Percentiles rank a stretch among this genome's conserved stretches.
These are phyloP conservation scores for Diplocarpon rosae DNA, from an alignment of 2,329 filamentous ascomycete genomes.

Conservation along the genomic window DNA sequence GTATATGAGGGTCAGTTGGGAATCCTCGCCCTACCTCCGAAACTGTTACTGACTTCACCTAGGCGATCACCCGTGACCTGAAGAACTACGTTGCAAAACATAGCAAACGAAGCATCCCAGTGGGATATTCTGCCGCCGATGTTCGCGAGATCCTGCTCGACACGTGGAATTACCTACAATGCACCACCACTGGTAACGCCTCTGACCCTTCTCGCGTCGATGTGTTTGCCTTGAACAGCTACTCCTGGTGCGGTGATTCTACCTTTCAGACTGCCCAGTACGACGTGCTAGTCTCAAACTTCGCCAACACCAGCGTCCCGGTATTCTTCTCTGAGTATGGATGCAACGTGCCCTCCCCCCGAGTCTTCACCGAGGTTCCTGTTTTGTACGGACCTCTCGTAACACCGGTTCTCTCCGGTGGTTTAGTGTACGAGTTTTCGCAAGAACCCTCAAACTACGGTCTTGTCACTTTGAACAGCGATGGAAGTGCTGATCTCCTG, in stretches of 20 bases:
- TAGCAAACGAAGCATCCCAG: slow-evolving; percentile 56
- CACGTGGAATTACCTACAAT: slow-evolving; percentile 65
- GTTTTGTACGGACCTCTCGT: slow-evolving; percentile 63
- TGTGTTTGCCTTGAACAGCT: slow-evolving; percentile 69
- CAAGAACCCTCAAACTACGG: slow-evolving; percentile 58
- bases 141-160: slow-evolving; percentile 64
- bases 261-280: slow-evolving; percentile 53
- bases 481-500: slow-evolving; percentile 46
- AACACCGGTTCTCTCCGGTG: slow-evolving; percentile 58
- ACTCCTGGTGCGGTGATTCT: slow-evolving; percentile 60
- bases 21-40: not conserved
- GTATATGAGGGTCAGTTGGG: slow-evolving; percentile 43
- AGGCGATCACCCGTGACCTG: slow-evolving; percentile 67
- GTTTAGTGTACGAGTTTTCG: slow-evolving; percentile 72
- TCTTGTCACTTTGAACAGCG: slow-evolving; percentile 49
- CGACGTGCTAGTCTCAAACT: slow-evolving; percentile 51
- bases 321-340: slow-evolving; percentile 77
- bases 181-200: slow-evolving; percentile 42
- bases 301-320: slow-evolving; percentile 55
- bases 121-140: slow-evolving; percentile 73
- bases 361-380: slow-evolving; percentile 64
- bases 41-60: slow-evolving; percentile 26
- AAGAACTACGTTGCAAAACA: slow-evolving; percentile 71
- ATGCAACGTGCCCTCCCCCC: slow-evolving; percentile 62
- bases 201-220: slow-evolving; percentile 55